Percentiles rank a stretch among this genome's conserved stretches.
Evolutionary conservation across 129 eudicot species (phyloP).

Genomic region (Saposhnikovia divaricata): DNA sequence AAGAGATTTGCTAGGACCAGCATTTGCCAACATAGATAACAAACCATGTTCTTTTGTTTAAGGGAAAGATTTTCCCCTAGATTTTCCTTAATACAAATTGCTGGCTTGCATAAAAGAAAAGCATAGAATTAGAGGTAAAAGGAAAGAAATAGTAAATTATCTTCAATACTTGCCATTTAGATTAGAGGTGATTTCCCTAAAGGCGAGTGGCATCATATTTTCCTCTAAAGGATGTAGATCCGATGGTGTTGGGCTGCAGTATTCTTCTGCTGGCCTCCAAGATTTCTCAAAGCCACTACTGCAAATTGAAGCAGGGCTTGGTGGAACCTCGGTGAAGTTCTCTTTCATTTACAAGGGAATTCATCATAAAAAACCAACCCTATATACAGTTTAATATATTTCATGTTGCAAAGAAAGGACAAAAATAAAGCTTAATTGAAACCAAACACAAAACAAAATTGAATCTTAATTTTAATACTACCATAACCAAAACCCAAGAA

Average conservation of each 20-base stretch:
- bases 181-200: conserved; percentile 81
- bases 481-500: no score
- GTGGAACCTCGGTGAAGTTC: no score
- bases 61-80: background rate
- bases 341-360: no score
- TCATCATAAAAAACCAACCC: no score
- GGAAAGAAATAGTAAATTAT: background rate
- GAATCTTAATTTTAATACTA: no score
- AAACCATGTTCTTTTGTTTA: background rate
- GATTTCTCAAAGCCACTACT: conserved; percentile 65
- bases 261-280: conserved; percentile 58
- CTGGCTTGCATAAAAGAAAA: background rate
- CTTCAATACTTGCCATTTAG: conserved; percentile 41
- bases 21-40: background rate
- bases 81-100: background rate
- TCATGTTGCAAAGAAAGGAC: no score
- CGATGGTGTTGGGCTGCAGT: conserved; percentile 57
- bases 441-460: no score
- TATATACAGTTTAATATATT: no score
- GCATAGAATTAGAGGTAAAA: no score
- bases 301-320: no score
- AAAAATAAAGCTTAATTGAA: no score
- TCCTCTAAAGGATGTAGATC: conserved; percentile 51
- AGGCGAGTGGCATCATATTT: conserved; percentile 50
- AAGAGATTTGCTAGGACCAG: background rate